Base-by-base conservation (phyloP, 768 basidiomycete genomes). In the Leccinum fibrillosum region DNA sequence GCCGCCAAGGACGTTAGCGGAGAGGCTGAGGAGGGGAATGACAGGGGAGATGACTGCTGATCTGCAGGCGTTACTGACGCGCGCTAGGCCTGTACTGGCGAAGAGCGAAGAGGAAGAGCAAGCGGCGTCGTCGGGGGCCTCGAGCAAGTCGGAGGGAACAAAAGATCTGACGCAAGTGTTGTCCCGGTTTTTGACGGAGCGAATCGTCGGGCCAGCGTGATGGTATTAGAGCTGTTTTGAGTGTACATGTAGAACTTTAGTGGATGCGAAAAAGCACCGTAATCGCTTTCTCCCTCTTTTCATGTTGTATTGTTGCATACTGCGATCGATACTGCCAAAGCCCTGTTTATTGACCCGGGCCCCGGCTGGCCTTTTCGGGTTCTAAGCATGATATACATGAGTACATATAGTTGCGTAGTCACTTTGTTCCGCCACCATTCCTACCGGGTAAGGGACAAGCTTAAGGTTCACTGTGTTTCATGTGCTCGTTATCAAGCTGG, bases 31-130 rank as follows among this genome's bases (percentile, higher is more conserved):
- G 64, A 75, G 90, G 60, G 89, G 89, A 0, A 86, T 91, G 86
- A 87, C 87, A 8, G 88, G 86, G 2, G 90, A 92, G 74, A 84
- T 92, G 81, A 85, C 84, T 42, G 78, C 80, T 1, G 91, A 92
- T 69, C 62, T 92, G 59, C 84, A 86, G 66, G 76, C 81, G 4
- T 69, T 92, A 64, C 56, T 92, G 72, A 82, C 73, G 58, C 89
- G 84, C 64, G 80, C 88, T 13, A 85, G 83, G 63, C 80, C 85
- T 1, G 71, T 90, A 35, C 72, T 92, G 25, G 78, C 75, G 13
- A 88, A 89, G 69, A 83, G 83, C 64, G 76, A 83, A 58, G 69
- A 70, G 17, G 72, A 82, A 45, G 61, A 39, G 4, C 39, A 39
- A 39, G 39, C 39, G 39, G 17, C n/a, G 39, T 39, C 39, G 39